phyloP scores from a whole-genome alignment of 2,329 filamentous ascomycete genomes.

The Clarireedia sp. region DNA sequence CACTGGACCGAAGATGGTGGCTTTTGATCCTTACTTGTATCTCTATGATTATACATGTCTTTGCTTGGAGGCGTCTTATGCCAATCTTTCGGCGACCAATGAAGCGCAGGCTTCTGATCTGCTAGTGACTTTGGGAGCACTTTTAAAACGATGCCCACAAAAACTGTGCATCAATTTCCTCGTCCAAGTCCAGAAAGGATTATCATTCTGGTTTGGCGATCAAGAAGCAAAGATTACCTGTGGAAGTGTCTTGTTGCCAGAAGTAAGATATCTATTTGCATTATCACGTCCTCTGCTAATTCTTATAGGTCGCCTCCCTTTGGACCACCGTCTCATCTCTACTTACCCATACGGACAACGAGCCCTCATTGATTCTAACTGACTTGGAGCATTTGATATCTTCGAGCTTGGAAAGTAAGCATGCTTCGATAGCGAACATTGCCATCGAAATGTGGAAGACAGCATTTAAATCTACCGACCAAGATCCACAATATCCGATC shows the following conservation, averaged over 20 bases:
- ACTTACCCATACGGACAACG: constrained; percentile 29
- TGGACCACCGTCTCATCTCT: constrained; percentile 42
- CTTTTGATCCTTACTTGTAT: constrained; percentile 56
- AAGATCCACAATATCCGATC: constrained; percentile 53
- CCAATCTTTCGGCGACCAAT: constrained; percentile 32
- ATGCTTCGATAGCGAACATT: constrained; percentile 43
- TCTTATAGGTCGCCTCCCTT: constrained; percentile 37
- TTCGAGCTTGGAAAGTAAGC: constrained; percentile 52
- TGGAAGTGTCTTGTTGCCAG: constrained; percentile 34
- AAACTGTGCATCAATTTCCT: constrained; percentile 35
- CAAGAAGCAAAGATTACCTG: constrained; percentile 35
- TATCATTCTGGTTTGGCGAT: constrained; percentile 59
- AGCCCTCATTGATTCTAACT: constrained; percentile 38
- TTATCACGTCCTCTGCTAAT: constrained; percentile 24
- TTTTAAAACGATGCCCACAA: constrained; percentile 34
- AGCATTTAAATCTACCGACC: constrained; percentile 53
- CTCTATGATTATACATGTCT: constrained; percentile 54
- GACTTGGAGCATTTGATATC: constrained; percentile 47
- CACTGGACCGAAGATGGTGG: constrained; percentile 33
- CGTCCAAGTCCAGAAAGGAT: constrained; percentile 51
- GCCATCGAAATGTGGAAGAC: constrained; percentile 60
- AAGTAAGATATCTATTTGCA: constrained; percentile 34
- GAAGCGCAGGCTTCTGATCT: constrained; percentile 43
- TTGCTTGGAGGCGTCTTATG: constrained; percentile 45
- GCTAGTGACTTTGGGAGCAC: constrained; percentile 32